Evolutionary conservation across 1,284 basidiomycete genomes (phyloP).

Genomic region (Ustilago vetiveriae): DNA sequence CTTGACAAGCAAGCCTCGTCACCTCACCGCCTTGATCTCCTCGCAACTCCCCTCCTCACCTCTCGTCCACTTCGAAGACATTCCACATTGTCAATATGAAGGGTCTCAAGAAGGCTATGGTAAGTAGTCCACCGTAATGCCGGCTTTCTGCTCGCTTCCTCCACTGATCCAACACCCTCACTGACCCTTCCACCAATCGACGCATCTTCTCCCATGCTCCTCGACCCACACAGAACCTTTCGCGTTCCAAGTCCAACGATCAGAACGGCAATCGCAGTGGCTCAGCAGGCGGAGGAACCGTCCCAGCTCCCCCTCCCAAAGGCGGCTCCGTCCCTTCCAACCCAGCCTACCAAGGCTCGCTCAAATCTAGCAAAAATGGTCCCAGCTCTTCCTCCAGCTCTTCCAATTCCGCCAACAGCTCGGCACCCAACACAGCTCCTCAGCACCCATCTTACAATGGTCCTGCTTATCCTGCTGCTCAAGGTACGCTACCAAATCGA

Average conservation of each 20-base stretch:
- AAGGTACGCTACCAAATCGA: conserved; percentile 47
- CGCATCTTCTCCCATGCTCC: neutral
- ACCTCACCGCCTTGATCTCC: neutral
- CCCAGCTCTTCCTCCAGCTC: conserved; percentile 53
- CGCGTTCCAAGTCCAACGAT: conserved; percentile 60
- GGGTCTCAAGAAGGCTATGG: conserved; percentile 67
- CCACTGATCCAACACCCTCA: neutral
- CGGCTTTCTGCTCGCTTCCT: too few species aligned
- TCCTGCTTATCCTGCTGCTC: conserved; percentile 25
- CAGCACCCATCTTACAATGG: conserved; percentile 24
- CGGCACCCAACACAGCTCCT: conserved; percentile 21
- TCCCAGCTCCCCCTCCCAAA: conserved; percentile 57
- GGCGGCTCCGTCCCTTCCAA: conserved; percentile 53
- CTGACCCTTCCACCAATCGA: neutral
- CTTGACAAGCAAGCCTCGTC: too few species aligned
- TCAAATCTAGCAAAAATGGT: conserved; percentile 43
- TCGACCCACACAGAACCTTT: conserved; percentile 54
- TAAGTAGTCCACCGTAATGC: conserved; percentile 42
- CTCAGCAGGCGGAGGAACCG: conserved; percentile 44
- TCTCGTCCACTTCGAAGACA: neutral
- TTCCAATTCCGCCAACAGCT: conserved; percentile 40
- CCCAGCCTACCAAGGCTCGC: conserved; percentile 53
- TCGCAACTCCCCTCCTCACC: conserved; percentile 1
- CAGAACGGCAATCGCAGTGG: conserved; percentile 53
- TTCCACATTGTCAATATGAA: conserved; percentile 64